Evolutionary conservation across 768 basidiomycete species (phyloP), one percentile per base, ranked within the genome.

Genomic region (Macrolepiota fuliginosa): DNA sequence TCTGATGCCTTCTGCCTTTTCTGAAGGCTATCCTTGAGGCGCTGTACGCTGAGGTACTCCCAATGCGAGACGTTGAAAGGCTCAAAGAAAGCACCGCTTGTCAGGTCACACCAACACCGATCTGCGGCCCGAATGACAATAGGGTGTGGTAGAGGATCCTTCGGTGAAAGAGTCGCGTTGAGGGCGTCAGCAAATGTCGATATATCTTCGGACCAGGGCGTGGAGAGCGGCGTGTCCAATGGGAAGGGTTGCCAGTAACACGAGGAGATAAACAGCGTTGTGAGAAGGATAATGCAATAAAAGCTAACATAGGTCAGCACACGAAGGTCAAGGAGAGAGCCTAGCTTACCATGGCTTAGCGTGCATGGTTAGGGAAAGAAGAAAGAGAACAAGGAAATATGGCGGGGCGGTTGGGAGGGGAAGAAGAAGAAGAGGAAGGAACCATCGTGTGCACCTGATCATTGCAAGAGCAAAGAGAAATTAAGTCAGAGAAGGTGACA

Each of bases 181-280:
- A 92, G 72, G 2, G 89, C 89, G 37, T 89, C 82, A 1, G 82
- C 81, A 69, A 89, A 91, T 15, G 90, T 91, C 12, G 87, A 88
- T 71, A 91, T 82, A 67, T 87, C 86, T 50, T 82, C 78, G 4
- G 86, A 73, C 89, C 89, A 91, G 10, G 90, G 88, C 17, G 69
- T 71, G 12, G 84, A 81, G 61, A 93, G 84, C 0, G 81, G 77
- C 27, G 81, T 84, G 63, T 87, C 82, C 51, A 86, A 72, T 24
- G 88, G 83, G 60, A 92, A 84, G 32, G 93, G 90, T 64, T 91
- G 90, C 92, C 92, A 94, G 73, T 93, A 93, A 71, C 92, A 94
- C 17, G 92, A 90, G 15, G 92, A 90, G 63, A 92, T 79, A 71
- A 92, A 94, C 53, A 94, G 81, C n/a, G 92, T 89, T 0, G 85